phyloP scores from a whole-genome alignment of 2,329 filamentous ascomycete species.

The Apiospora koreana region DNA sequence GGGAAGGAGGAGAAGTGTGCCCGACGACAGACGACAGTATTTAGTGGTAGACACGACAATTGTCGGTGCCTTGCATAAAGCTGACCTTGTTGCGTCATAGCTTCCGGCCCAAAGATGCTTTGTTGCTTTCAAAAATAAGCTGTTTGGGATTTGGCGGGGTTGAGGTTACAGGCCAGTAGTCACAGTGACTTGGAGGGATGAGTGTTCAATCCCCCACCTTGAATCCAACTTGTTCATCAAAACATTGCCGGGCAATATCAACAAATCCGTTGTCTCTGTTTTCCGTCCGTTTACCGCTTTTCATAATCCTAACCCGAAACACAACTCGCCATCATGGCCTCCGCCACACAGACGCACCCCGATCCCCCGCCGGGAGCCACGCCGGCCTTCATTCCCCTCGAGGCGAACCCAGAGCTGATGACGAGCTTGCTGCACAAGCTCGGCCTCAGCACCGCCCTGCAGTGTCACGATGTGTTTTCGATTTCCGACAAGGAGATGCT shows the following conservation, averaged over 20 bases:
- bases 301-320: background rate
- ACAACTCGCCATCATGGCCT: background rate
- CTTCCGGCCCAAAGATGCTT: background rate
- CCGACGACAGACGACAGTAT: no score
- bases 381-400: slow-evolving; percentile 59
- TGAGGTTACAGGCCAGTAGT: background rate
- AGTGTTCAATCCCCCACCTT: background rate
- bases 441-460: slow-evolving; percentile 74
- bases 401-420: slow-evolving; percentile 87
- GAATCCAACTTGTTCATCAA: background rate
- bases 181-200: no score
- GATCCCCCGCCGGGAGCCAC: slow-evolving; percentile 37
- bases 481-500: slow-evolving; percentile 85
- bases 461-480: slow-evolving; percentile 89
- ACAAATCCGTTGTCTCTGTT: no score
- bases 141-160: slow-evolving; percentile 1
- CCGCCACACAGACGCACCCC: slow-evolving; percentile 31
- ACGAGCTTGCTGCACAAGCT: slow-evolving; percentile 79
- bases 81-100: background rate
- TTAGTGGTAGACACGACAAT: no score
- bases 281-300: background rate
- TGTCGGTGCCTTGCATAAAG: background rate
- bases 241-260: background rate
- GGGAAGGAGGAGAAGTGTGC: no score
- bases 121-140: background rate